These are phyloP conservation scores for Yamadazyma taylorii DNA, from an alignment of 1,139 yeast species.

Conservation along the genomic window DNA sequence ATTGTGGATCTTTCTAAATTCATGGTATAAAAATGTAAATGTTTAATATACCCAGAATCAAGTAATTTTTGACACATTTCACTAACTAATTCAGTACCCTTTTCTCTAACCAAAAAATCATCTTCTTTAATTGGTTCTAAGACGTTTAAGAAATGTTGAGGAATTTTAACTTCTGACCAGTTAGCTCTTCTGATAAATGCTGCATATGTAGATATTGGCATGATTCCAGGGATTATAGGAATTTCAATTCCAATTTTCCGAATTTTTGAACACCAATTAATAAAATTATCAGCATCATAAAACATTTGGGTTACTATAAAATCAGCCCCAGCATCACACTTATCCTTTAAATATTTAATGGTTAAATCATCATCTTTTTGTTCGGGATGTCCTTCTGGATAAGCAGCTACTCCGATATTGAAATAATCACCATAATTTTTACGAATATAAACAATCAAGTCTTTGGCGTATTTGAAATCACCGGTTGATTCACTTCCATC, in stretches of 20 bases:
- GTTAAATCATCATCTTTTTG: constrained; percentile 61
- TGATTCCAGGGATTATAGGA: constrained; percentile 95
- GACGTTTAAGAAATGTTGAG: constrained; percentile 66
- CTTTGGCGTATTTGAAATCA: constrained; percentile 78
- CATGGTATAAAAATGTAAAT: constrained; percentile 95
- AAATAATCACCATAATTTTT: constrained; percentile 73
- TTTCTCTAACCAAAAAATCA: constrained; percentile 82
- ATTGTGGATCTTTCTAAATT: constrained; percentile 87
- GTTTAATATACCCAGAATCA: constrained; percentile 73
- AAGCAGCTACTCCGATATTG: constrained; percentile 90
- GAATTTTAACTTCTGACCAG: constrained; percentile 87
- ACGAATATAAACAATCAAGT: constrained; percentile 77
- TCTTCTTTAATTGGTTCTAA: constrained; percentile 88
- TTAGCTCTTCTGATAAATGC: constrained; percentile 89
- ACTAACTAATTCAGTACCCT: constrained; percentile 79
- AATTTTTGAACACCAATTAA: constrained; percentile 75
- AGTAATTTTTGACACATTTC: constrained; percentile 79
- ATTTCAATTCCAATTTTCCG: constrained; percentile 74
- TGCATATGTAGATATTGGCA: constrained; percentile 96
- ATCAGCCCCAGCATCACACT: constrained; percentile 90
- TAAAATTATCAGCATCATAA: constrained; percentile 84
- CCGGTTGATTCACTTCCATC: constrained; percentile 67
- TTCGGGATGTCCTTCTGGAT: constrained; percentile 96
- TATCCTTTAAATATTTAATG: constrained; percentile 72
- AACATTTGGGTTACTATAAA: constrained; percentile 92